Base-by-base conservation (phyloP, 768 basidiomycete genomes). In the Cubamyces sp. region DNA sequence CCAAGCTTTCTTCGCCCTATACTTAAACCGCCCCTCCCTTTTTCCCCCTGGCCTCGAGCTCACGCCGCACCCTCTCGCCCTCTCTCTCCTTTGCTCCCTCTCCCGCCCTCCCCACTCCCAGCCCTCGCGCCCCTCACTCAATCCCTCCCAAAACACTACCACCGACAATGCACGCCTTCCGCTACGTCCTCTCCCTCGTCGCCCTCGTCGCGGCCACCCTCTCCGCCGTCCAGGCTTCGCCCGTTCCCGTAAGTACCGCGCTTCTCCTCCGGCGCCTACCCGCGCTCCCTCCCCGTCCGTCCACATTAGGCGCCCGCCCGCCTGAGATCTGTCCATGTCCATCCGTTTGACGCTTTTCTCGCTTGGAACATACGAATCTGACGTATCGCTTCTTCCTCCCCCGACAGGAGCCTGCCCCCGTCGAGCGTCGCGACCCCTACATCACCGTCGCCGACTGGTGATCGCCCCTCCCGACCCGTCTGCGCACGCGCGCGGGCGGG, bases 391-490 rank as follows among this genome's bases (percentile, higher is more conserved):
- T 41, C 28, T 23, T 23, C 23, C n/a, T 28, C 45, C 28, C 46
- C 26, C 28, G 9, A 1, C 42, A 60, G 54, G 53, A 63, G 62
- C 37, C 56, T 30, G 34, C 34, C 34, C 34, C 34, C 34, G 52
- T 34, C 43, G 54, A 64, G 63, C 58, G 58, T 30, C 63, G 63
- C 37, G 63, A 64, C 25, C 54, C 63, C 42, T 60, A 51, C 54
- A 55, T 64, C 48, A 64, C 63, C 58, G 49, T 56, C 49, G 63
- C 58, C 54, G 63, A 64, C 58, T 64, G 63, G 63, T 64, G 47
- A 60, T 48, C 54, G 34, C 34, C 34, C 9, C 9, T 9, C 34
- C 34, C 34, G 34, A 6, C 34, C 34, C 34, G 34, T 34, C 34
- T 9, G 34, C 34, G 34, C 34, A 1, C 11, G 34, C 34, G 34